Percentiles rank a stretch among this genome's conserved stretches.
Conservation (phyloP, 768 basidiomycete species). For the Macrocybe gigantea region DNA sequence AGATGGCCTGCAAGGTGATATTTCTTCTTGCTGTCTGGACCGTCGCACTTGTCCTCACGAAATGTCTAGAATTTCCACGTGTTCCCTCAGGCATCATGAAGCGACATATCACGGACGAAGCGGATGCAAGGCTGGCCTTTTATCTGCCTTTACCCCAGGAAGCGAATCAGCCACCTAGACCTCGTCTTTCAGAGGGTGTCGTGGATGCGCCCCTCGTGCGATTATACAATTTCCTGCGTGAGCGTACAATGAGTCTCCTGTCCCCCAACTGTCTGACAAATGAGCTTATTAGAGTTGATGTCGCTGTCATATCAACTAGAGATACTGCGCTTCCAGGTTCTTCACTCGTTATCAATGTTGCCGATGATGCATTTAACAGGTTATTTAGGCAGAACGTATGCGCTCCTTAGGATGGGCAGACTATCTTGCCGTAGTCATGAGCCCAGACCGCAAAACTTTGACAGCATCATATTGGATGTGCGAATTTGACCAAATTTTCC, state of each 20-base stretch:
- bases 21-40: not conserved
- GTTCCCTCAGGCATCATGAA: conserved; percentile 57
- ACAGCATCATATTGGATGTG: conserved; percentile 87
- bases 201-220: conserved; percentile 83
- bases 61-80: conserved; percentile 61
- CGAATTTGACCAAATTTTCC: conserved; percentile 11
- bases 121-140: conserved; percentile 58
- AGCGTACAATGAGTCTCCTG: conserved; percentile 18
- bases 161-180: conserved; percentile 35
- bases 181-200: conserved; percentile 51
- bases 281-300: conserved; percentile 64
- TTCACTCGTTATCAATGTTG: not conserved
- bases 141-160: conserved; percentile 49
- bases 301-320: conserved; percentile 90
- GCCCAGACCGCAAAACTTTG: conserved; percentile 60
- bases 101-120: conserved; percentile 67
- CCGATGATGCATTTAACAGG: conserved; percentile 9
- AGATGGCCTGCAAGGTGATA: conserved; percentile 62
- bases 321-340: conserved; percentile 74
- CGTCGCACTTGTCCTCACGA: not conserved
- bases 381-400: conserved; percentile 60
- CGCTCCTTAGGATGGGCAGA: conserved; percentile 85
- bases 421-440: conserved; percentile 66
- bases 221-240: conserved; percentile 85
- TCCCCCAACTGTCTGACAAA: conserved; percentile 1